phyloP scores from a whole-genome alignment of 768 basidiomycete genomes.

The Dioszegia crocea region DNA sequence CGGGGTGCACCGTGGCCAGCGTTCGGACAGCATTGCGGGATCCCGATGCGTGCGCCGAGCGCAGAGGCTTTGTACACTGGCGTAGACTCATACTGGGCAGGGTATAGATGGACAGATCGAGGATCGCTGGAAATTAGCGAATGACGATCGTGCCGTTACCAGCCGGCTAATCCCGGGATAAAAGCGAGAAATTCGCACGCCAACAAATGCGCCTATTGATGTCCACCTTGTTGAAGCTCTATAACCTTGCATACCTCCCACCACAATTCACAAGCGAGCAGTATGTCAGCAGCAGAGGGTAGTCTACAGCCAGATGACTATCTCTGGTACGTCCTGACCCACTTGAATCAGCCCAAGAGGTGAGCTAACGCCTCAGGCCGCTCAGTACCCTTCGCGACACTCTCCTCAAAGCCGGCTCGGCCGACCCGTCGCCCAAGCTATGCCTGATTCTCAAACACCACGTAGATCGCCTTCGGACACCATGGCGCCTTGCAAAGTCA shows the following conservation, averaged over 20 bases:
- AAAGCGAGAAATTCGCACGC: background rate
- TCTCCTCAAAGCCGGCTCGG: slow-evolving; percentile 17
- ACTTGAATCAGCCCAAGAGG: background rate
- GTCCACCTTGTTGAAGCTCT: too few species aligned
- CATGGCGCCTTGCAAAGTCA: slow-evolving; percentile 60
- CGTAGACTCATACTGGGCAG: slow-evolving; percentile 1
- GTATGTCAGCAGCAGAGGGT: background rate
- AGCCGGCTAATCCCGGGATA: background rate
- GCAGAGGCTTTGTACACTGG: background rate
- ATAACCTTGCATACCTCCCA: background rate
- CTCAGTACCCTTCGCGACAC: slow-evolving; percentile 34
- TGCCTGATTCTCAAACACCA: slow-evolving; percentile 21
- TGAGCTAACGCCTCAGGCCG: slow-evolving; percentile 16
- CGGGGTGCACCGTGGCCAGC: slow-evolving; percentile 11
- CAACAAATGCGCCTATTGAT: too few species aligned
- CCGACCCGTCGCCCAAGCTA: slow-evolving; percentile 26
- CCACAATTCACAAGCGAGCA: background rate
- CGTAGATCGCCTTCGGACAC: slow-evolving; percentile 17
- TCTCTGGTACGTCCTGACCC: slow-evolving; percentile 20
- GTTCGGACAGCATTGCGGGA: slow-evolving; percentile 9
- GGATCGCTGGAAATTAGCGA: background rate
- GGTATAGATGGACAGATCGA: background rate
- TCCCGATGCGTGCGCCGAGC: slow-evolving; percentile 17
- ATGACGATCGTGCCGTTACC: background rate
- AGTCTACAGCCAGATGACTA: slow-evolving; percentile 25